Percentiles rank a stretch among this genome's conserved stretches.
phyloP scores from a whole-genome alignment of 2,329 filamentous ascomycete species.

The Coniochaeta sp. region DNA sequence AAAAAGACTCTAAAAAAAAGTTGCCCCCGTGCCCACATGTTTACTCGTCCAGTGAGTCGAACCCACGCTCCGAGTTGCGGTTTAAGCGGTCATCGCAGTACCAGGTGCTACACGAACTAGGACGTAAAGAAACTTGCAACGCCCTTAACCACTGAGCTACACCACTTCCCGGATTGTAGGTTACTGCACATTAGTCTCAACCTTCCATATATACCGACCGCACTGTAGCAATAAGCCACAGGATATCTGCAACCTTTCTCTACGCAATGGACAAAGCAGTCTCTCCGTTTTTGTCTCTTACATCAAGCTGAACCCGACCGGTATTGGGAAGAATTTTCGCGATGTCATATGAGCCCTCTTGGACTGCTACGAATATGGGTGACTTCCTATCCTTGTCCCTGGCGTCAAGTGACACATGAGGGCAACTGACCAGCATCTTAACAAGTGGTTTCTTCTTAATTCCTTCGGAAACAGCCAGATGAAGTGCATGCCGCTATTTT shows the following conservation, averaged over 20 bases:
- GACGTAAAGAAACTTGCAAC: too few species aligned
- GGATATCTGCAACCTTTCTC: neutral
- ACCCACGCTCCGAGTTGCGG: too few species aligned
- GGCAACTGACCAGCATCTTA: neutral
- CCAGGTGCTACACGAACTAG: too few species aligned
- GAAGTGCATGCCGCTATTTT: neutral
- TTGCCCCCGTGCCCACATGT: too few species aligned
- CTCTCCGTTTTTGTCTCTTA: neutral
- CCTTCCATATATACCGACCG: too few species aligned
- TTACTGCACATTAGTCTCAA: too few species aligned
- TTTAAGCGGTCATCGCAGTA: too few species aligned
- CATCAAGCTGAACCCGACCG: neutral
- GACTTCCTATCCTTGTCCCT: neutral
- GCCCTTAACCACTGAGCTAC: too few species aligned
- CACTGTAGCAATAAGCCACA: neutral
- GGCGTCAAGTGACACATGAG: neutral
- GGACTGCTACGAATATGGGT: neutral
- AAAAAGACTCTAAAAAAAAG: too few species aligned
- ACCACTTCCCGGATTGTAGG: too few species aligned
- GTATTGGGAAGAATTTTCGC: neutral
- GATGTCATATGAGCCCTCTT: neutral
- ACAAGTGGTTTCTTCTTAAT: neutral
- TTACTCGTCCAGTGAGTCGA: too few species aligned
- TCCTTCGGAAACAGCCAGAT: neutral
- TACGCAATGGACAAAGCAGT: neutral